Evolutionary conservation across 208 protist species (phyloP).

Genomic region (Acanthamoeba castellanii): DNA sequence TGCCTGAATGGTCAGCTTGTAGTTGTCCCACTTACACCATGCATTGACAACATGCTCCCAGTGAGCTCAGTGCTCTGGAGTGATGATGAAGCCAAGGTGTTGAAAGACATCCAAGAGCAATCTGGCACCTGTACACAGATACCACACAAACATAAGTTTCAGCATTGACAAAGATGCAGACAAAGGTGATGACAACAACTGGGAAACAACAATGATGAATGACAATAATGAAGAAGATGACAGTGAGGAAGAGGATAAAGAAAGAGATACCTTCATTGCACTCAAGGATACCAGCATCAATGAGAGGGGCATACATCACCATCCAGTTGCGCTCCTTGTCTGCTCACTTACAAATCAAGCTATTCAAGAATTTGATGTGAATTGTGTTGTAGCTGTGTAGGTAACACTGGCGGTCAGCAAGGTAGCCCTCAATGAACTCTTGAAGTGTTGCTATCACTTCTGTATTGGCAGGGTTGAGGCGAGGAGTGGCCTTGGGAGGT

Average conservation of each 20-base stretch:
- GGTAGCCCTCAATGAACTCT: neutral
- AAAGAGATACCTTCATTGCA: neutral
- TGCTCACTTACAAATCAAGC: neutral
- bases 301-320: neutral
- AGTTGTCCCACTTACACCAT: too few relatives aligned
- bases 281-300: neutral
- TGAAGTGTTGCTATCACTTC: neutral
- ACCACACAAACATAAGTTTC: neutral
- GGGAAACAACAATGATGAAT: neutral
- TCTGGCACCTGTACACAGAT: too few relatives aligned
- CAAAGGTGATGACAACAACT: too few relatives aligned
- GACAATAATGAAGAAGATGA: too few relatives aligned
- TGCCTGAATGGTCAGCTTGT: too few relatives aligned
- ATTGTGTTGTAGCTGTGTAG: neutral
- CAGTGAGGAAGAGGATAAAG: neutral
- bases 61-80: too few relatives aligned
- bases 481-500: neutral
- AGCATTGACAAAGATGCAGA: too few relatives aligned
- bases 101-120: too few relatives aligned
- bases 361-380: neutral
- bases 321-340: neutral
- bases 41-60: too few relatives aligned
- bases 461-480: neutral
- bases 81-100: too few relatives aligned
- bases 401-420: neutral